Base-by-base conservation (phyloP, 164 flowering plant genomes). In the Vitis amurensis region DNA sequence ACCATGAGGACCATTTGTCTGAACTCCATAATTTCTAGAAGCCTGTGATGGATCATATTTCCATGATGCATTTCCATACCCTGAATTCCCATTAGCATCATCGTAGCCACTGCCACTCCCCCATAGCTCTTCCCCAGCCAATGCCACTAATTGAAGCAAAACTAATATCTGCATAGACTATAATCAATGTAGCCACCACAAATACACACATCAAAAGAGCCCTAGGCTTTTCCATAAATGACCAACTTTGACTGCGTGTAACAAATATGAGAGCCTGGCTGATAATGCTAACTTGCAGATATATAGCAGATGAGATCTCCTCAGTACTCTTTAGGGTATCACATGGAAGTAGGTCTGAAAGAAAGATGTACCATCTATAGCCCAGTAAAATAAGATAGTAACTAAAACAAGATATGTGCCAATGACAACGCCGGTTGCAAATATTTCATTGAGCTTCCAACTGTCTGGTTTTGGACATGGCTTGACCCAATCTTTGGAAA, bases 391-490 rank as follows among this genome's bases (percentile, higher is more conserved):
- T 19, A 19, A 19, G 0, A 19, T 19, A 19, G 1, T 19, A 92
- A 87, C 79, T 59, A 90, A 72, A 47, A 95, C 97, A 70, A 92
- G 95, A 71, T 92, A 92, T 60, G 92, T 87, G 73, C 97, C 97
- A 67, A 92, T 84, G 44, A 90, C 91, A 55, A 89, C 70, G 30
- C 97, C 97, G 15, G 95, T 92, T 50, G 93, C 92, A 76, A 92
- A 92, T 52, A 90, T 92, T 81, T 89, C 94, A 67, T 83, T 81
- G 48, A 91, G 87, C 81, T 89, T 91, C 93, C 97, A 91, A 78
- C 90, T 89, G 76, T 19, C 23, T 19, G 23, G 23, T 19, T 19
- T 19, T 19, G 23, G 23, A 19, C 1, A 19, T 19, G 23, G 97
- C 82, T 82, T 90, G 47, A 92, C 97, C 0, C 97, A 76, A 73